Base-by-base conservation (phyloP, 2,329 filamentous ascomycete species). In the Kalmusia sp. region DNA sequence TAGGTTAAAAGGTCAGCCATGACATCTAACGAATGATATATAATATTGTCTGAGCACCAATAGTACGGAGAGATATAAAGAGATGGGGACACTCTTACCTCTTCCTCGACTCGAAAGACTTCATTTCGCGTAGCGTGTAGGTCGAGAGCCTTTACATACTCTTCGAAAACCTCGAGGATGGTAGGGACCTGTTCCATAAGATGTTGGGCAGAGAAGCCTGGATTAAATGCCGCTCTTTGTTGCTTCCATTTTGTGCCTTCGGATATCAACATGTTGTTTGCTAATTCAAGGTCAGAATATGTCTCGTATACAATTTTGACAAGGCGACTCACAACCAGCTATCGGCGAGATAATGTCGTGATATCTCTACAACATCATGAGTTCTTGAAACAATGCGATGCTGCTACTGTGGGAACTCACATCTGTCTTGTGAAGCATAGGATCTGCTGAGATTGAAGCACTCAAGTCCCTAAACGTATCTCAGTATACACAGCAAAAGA, bases 151-250 rank as follows among this genome's bases (percentile, higher is more conserved):
- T 67, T 51, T 31, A 65, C 58, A 57, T 75, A 76, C 11, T 64
- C 58, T 9, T 63, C 31, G 9, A 62, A 65, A 22, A 71, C 66
- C 11, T 77, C 71, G 2, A 77, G 70, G 12, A 79, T 73, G 4
- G 52, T 51, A 0, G 76, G 71, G 2, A 64, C 69, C 45, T 76
- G 70, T 5, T 68, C 71, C 65, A 77, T 74, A 8, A 78, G 63
- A 57, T 78, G 73, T 9, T 64, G 55, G 14, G 66, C 54, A 0
- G 67, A 65, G 48, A 79, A 79, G 3, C 74, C 76, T 3, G 76
- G 76, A 44, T 78, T 79, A 68, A 80, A 80, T 6, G 74, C 69
- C 25, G 58, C 60, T 39, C 77, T 67, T 76, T 76, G 78, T 50
- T 70, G 74, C 62, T 79, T 79, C 77, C 77, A 79, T 14, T 61